Percentiles rank a stretch among this genome's conserved stretches.
phyloP scores from a whole-genome alignment of 1,139 yeast species.

The Geotrichum carabidarum region DNA sequence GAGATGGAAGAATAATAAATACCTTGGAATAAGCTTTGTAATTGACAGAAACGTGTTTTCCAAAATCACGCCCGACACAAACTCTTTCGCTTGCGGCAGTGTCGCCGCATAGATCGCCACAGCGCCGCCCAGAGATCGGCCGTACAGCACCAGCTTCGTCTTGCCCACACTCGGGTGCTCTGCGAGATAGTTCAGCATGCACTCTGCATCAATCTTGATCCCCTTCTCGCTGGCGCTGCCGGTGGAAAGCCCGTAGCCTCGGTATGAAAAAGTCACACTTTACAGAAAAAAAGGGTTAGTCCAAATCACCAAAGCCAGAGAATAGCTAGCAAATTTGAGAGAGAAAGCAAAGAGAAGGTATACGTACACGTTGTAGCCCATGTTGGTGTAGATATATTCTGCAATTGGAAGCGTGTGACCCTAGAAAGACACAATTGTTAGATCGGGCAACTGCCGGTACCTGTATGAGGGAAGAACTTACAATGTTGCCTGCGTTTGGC shows the following conservation, averaged over 20 bases:
- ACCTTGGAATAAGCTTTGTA: constrained; percentile 68
- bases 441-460: too few species aligned
- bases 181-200: constrained; percentile 57
- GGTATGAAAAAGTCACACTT: constrained; percentile 67
- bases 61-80: constrained; percentile 59
- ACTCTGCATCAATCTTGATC: constrained; percentile 73
- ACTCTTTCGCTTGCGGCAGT: constrained; percentile 36
- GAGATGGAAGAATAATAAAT: not conserved
- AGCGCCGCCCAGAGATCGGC: constrained; percentile 93
- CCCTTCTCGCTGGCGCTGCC: constrained; percentile 78
- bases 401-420: constrained; percentile 89
- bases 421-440: constrained; percentile 2
- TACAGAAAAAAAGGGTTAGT: not conserved
- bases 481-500: constrained; percentile 93
- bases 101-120: constrained; percentile 82
- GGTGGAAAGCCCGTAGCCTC: constrained; percentile 87
- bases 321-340: not conserved
- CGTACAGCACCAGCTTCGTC: constrained; percentile 65
- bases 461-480: not conserved
- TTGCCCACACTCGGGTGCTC: constrained; percentile 49
- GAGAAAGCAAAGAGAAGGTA: not conserved
- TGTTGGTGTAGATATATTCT: constrained; percentile 56
- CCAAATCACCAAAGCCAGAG: not conserved
- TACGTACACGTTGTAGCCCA: constrained; percentile 61
- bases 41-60: constrained; percentile 85